Base-by-base conservation (phyloP, 345 rosid species). In the Euclidium syriacum region DNA sequence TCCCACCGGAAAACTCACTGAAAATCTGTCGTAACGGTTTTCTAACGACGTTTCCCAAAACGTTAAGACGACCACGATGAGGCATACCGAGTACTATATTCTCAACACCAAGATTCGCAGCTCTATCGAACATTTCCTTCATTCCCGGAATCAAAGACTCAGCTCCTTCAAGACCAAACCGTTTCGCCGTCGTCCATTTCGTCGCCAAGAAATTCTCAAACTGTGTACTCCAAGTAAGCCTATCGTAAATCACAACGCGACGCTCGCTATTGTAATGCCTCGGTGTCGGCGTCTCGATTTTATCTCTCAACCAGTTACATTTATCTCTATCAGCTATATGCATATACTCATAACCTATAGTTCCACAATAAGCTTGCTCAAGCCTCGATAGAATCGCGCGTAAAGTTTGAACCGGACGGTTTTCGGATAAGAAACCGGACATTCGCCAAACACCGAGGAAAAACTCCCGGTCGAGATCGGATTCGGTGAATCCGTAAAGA, bases 161-260 rank as follows among this genome's bases (percentile, higher is more conserved):
- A 1, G 85, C 89, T 61, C 95, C 95, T 80, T 87, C 95, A n/a
- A 87, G 91, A 57, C 95, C 95, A 70, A 87, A 85, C 51, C 95
- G 75, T 73, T 87, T 87, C 5, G 95, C 91, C 0, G 95, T 64
- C n/a, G 89, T 87, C 95, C 91, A 85, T 77, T 87, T 87, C 10
- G 84, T 67, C 33, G 89, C 95, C 89, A 87, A 68, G 80, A 87
- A 87, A 78, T 87, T 87, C 68, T 87, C 96, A 80, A 88, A 88
- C 52, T 83, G 85, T 2, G 92, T 81, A 39, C 91, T 85, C 96
- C 96, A 88, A 19, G 80, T 76, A 39, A 88, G 80, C 80, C 96
- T 85, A 72, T 87, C 89, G 52, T 85, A 85, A 41, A 87, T 87
- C 54, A 87, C 89, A 64, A 78, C 77, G 1, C 81, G 85, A 3